Percentiles rank a stretch among this genome's conserved stretches.
These are phyloP conservation scores for Sarcodon aspratus DNA, from an alignment of 768 basidiomycete genomes.

Conservation along the genomic window DNA sequence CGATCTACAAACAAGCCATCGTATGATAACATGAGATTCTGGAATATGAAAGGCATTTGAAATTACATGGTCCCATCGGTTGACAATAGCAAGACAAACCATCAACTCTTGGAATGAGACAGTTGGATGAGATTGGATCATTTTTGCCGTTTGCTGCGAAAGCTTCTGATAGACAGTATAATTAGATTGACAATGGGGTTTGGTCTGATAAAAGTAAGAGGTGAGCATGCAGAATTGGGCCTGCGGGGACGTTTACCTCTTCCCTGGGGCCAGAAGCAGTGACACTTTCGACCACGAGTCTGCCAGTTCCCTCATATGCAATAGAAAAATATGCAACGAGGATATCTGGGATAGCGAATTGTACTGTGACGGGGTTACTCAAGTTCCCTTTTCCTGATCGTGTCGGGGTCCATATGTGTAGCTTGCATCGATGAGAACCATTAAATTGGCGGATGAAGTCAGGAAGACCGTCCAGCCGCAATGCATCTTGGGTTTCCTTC, in stretches of 20 bases:
- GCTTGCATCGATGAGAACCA: slow-evolving; percentile 24
- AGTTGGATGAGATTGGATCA: slow-evolving; percentile 42
- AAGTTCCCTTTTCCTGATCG: slow-evolving; percentile 7
- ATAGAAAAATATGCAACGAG: slow-evolving; percentile 45
- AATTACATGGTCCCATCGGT: neutral
- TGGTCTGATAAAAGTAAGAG: slow-evolving; percentile 31
- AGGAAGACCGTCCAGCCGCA: slow-evolving; percentile 34
- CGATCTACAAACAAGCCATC: slow-evolving; percentile 47
- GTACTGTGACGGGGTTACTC: slow-evolving; percentile 30
- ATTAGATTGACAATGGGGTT: slow-evolving; percentile 58
- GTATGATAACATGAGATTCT: slow-evolving; percentile 48
- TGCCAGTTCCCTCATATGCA: slow-evolving; percentile 16
- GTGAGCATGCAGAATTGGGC: neutral
- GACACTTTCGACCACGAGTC: slow-evolving; percentile 45
- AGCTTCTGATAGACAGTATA: slow-evolving; percentile 53
- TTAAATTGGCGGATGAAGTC: slow-evolving; percentile 54
- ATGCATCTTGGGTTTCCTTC: slow-evolving; percentile 22
- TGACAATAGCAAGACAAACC: slow-evolving; percentile 19
- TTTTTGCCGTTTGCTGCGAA: slow-evolving; percentile 53
- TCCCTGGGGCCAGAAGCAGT: slow-evolving; percentile 69
- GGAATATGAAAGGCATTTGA: slow-evolving; percentile 2
- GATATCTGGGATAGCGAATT: slow-evolving; percentile 54
- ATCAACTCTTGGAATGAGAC: slow-evolving; percentile 43
- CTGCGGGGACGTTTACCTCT: slow-evolving; percentile 25
- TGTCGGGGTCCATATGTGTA: slow-evolving; percentile 46